These are phyloP conservation scores for Diaporthe sp. DNA, from an alignment of 2,329 filamentous ascomycete species.

Conservation along the genomic window DNA sequence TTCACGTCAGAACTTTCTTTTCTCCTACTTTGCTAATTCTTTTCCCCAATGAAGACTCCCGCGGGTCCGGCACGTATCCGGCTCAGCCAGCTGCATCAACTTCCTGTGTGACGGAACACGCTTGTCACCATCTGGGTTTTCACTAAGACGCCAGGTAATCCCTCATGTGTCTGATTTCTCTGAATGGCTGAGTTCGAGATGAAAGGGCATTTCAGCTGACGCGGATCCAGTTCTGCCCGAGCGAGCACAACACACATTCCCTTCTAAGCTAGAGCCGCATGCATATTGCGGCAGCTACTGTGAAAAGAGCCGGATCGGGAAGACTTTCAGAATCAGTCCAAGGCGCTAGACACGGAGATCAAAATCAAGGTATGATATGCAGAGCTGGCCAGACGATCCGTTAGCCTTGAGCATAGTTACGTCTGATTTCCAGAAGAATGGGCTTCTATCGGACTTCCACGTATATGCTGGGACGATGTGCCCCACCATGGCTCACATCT, in stretches of 20 bases:
- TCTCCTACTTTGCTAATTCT: neutral
- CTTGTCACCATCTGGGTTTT: neutral
- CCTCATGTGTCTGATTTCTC: neutral
- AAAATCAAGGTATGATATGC: neutral
- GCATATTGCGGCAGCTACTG: neutral
- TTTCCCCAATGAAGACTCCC: neutral
- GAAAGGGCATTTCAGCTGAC: neutral
- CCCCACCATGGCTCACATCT: neutral
- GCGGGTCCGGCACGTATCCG: slow-evolving; percentile 1
- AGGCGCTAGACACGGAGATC: neutral
- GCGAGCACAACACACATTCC: neutral
- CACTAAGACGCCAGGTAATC: neutral
- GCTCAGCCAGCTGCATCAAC: neutral
- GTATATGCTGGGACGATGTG: neutral
- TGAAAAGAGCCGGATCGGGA: neutral
- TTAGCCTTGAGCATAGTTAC: neutral
- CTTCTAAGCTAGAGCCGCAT: slow-evolving; percentile 5
- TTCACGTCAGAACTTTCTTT: neutral
- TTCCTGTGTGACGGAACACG: neutral
- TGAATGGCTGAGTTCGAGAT: neutral
- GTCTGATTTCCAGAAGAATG: neutral
- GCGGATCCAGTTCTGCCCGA: neutral
- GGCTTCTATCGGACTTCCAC: slow-evolving; percentile 4
- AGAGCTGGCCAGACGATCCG: neutral
- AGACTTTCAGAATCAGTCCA: neutral